Percentiles rank a stretch among this genome's conserved stretches.
These are phyloP conservation scores for Chlorella sorokiniana DNA, from an alignment of 139 green algal genomes.

Conservation along the genomic window DNA sequence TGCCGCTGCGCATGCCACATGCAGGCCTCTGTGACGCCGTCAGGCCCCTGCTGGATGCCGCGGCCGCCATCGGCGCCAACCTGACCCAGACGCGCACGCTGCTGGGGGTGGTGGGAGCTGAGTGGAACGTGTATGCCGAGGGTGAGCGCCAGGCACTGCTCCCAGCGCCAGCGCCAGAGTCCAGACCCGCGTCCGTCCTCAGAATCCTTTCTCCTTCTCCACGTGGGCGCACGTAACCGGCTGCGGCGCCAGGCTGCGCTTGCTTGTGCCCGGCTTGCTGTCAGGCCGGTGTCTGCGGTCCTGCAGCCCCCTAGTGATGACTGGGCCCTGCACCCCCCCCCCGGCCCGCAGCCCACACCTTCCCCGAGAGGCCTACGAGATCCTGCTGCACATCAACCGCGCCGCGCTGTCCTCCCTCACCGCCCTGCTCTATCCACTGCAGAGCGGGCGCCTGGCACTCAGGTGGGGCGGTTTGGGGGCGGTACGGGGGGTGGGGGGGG, in stretches of 20 bases:
- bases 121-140: slow-evolving; percentile 13
- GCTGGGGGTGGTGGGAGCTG: slow-evolving; percentile 10
- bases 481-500: neutral
- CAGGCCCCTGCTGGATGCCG: neutral
- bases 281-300: no score
- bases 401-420: slow-evolving; percentile 30
- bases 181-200: no score
- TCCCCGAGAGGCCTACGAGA: slow-evolving; percentile 22
- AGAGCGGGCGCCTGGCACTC: slow-evolving; percentile 14
- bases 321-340: neutral
- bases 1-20: neutral
- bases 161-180: neutral
- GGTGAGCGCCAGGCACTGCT: neutral
- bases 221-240: neutral
- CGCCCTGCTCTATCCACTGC: slow-evolving; percentile 25
- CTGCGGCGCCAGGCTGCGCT: neutral
- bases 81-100: slow-evolving; percentile 1
- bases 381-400: slow-evolving; percentile 21
- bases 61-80: neutral
- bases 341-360: slow-evolving; percentile 22
- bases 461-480: neutral
- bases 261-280: neutral
- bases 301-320: neutral
- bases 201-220: neutral
- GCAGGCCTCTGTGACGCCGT: neutral